These are phyloP conservation scores for Sclerotiophoma versabilis DNA, from an alignment of 2,329 filamentous ascomycete species.

Conservation along the genomic window DNA sequence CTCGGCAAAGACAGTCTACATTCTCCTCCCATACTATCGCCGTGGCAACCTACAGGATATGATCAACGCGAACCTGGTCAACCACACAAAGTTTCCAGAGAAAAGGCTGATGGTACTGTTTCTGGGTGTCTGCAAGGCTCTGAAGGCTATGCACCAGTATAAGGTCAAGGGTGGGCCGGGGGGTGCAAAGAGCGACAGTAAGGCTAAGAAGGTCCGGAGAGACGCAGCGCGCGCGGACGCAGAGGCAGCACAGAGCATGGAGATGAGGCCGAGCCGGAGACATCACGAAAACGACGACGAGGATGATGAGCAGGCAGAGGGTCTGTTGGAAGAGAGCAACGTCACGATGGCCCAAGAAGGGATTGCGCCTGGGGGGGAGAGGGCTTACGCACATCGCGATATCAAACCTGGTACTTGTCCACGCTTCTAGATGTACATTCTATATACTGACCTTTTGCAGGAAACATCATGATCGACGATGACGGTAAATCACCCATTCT, in stretches of 20 bases:
- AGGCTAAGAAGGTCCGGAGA: conserved; percentile 62
- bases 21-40: conserved; percentile 93
- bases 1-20: conserved; percentile 91
- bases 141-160: conserved; percentile 93
- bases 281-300: conserved; percentile 63
- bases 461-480: conserved; percentile 98
- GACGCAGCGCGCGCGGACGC: conserved; percentile 64
- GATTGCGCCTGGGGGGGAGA: conserved; percentile 70
- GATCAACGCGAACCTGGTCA: conserved; percentile 98
- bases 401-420: conserved; percentile 83
- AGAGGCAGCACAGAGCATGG: conserved; percentile 53
- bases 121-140: conserved; percentile 85
- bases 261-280: conserved; percentile 52
- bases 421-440: neutral
- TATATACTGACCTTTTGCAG: conserved; percentile 45
- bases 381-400: conserved; percentile 92
- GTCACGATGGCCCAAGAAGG: conserved; percentile 72
- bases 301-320: conserved; percentile 78
- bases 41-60: conserved; percentile 96
- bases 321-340: conserved; percentile 83
- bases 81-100: conserved; percentile 90
- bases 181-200: conserved; percentile 58
- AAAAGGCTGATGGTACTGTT: conserved; percentile 87
- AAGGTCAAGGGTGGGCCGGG: conserved; percentile 66
- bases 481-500: conserved; percentile 87